phyloP scores from a whole-genome alignment of 2,329 filamentous ascomycete species.

The Microsporum canis region DNA sequence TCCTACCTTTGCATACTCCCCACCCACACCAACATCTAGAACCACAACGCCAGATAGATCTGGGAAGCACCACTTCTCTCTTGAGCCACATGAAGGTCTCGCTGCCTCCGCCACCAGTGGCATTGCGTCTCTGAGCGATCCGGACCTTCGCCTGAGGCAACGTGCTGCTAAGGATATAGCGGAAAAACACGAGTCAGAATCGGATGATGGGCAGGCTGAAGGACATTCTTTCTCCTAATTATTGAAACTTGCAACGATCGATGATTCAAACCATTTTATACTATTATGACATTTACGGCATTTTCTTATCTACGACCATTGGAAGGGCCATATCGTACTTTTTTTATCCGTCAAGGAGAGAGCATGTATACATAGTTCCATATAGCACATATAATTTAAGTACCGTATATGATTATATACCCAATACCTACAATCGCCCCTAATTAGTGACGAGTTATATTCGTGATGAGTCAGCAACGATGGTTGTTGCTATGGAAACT shows the following conservation, averaged over 20 bases:
- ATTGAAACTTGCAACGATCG: not conserved
- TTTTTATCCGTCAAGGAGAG: not conserved
- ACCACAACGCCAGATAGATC: not conserved
- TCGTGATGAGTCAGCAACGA: not conserved
- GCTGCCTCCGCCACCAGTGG: not conserved
- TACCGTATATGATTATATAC: not conserved
- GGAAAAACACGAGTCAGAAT: not conserved
- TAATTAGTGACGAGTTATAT: too few species aligned
- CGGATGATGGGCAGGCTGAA: not conserved
- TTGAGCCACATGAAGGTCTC: not conserved
- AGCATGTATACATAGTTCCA: not conserved
- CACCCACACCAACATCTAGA: slow-evolving; percentile 31
- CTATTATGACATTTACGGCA: not conserved
- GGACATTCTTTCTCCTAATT: not conserved
- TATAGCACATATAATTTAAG: not conserved
- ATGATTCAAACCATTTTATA: not conserved
- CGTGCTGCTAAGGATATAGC: not conserved
- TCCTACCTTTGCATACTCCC: slow-evolving; percentile 28
- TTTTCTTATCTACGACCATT: not conserved
- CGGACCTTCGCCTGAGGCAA: not conserved
- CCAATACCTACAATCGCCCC: not conserved
- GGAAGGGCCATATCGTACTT: not conserved
- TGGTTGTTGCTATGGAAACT: slow-evolving; percentile 5
- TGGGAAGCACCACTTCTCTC: not conserved
- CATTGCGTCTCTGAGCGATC: not conserved